These are phyloP conservation scores for Spirogloea muscicola DNA, from an alignment of 139 green algal species.

Conservation along the genomic window DNA sequence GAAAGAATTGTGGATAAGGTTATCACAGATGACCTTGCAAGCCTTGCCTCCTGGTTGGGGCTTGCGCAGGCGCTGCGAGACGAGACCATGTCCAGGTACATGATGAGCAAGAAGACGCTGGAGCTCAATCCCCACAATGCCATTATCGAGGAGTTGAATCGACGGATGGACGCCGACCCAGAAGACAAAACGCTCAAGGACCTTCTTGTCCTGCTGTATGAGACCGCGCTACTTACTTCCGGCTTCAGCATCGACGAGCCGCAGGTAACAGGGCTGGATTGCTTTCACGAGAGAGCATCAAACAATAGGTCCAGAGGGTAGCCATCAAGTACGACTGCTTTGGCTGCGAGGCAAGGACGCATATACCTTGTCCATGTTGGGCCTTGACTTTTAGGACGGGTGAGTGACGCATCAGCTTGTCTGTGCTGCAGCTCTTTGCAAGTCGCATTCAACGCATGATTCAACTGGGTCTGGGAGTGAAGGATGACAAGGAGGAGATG, in stretches of 20 bases:
- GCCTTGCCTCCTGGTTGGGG: no score
- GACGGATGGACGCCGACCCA: slow-evolving; percentile 82
- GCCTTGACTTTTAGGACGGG: no score
- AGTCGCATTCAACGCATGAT: slow-evolving; percentile 98
- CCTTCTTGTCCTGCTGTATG: slow-evolving; percentile 91
- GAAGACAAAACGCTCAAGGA: slow-evolving; percentile 97
- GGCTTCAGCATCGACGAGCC: slow-evolving; percentile 95
- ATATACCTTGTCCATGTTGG: no score
- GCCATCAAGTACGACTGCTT: no score
- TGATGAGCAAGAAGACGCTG: slow-evolving; percentile 96
- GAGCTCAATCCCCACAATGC: slow-evolving; percentile 96
- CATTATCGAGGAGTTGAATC: slow-evolving; percentile 87
- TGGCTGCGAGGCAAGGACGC: no score
- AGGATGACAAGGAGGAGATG: slow-evolving; percentile 77
- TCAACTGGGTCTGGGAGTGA: slow-evolving; percentile 95
- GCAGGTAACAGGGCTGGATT: no score
- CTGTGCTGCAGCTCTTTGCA: slow-evolving; percentile 66
- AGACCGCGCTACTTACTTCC: slow-evolving; percentile 88
- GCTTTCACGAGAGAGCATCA: no score
- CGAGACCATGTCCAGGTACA: slow-evolving; percentile 90
- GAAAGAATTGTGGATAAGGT: no score
- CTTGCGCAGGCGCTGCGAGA: slow-evolving; percentile 94
- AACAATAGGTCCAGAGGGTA: no score
- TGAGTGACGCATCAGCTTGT: no score
- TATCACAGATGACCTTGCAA: no score